Evolutionary conservation across 2,329 filamentous ascomycete species (phyloP).

Genomic region (Trichoderma sp.): DNA sequence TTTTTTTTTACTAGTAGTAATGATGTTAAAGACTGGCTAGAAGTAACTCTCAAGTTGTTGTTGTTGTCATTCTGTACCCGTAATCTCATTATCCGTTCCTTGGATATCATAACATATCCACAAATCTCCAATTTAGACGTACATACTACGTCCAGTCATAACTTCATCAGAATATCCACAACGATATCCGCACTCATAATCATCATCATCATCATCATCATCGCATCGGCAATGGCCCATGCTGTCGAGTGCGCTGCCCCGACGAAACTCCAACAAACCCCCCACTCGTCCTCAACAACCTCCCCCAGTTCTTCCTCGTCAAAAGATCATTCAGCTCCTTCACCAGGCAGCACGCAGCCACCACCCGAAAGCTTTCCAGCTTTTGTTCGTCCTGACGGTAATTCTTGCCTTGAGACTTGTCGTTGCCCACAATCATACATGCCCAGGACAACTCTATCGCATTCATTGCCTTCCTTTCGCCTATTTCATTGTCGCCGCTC

Average conservation of each 20-base stretch:
- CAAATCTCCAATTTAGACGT: not conserved
- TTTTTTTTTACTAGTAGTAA: too few relatives aligned
- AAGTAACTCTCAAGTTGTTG: not conserved
- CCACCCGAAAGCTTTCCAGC: constrained; percentile 44
- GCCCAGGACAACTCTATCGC: constrained; percentile 43
- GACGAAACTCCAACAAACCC: constrained; percentile 36
- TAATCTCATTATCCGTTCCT: not conserved
- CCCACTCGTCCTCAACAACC: constrained; percentile 28
- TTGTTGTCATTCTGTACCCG: not conserved
- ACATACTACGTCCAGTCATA: not conserved
- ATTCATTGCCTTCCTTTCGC: constrained; percentile 33
- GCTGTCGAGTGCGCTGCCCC: not conserved
- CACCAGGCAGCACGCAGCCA: constrained; percentile 45
- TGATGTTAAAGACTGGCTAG: not conserved
- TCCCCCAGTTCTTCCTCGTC: constrained; percentile 27
- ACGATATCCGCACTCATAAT: too few relatives aligned
- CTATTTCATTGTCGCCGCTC: not conserved
- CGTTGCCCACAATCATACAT: constrained; percentile 40
- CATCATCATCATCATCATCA: constrained; percentile 21
- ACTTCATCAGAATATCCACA: not conserved
- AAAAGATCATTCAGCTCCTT: constrained; percentile 36
- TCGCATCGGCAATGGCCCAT: constrained; percentile 19
- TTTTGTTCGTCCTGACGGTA: constrained; percentile 30
- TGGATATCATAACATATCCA: not conserved
- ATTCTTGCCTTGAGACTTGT: constrained; percentile 5